Base-by-base conservation (phyloP, 108 stramenopile genomes). In the Schizochytrium sp. region DNA sequence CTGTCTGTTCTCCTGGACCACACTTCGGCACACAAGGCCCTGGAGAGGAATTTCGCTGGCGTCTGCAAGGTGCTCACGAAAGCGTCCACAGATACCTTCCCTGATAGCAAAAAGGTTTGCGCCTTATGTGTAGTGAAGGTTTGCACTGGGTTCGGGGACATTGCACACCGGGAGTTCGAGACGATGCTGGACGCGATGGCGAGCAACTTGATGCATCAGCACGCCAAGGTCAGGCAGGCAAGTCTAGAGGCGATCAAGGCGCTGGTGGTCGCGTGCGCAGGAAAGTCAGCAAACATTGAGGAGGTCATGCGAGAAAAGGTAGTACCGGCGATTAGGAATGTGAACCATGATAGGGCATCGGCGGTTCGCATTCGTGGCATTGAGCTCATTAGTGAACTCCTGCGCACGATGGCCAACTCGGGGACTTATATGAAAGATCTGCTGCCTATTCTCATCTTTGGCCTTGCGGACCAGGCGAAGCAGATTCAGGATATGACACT, bases 361-460 rank as follows among this genome's bases (percentile, higher is more conserved):
- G 76, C 76, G 5, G 76, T 83, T 10, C 47, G 76, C 50, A 83
- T 83, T 28, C 76, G 53, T n/a, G 76, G 76, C 0, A 83, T 83
- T 13, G 53, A 83, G 47, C 76, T 83, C 76, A 55, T 83, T 83
- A 42, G 76, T 28, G 76, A 83, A 38, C 76, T 83, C 5, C 47
- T 83, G 50, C 76, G 47, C 45, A 40, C 47, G 50, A 83, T 83
- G 76, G 50, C 76, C 76, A 40, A 83, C 15, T 83, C 76, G 15
- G 47, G n/a, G 45, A 40, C 28, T 53, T 83, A 83, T 53, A 17
- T 47, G n/a, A 83, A 83, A 53, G 76, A 83, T 83, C 47, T 83
- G 50, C 53, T 83, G 76, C 76, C 76, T 53, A 83, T 83, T 83
- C 47, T 83, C 28, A 49, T 83, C 28, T 83, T 83, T 53, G 76